A percentile compares a stretch with the other conserved stretches of the same genome.
Evolutionary conservation across 2,329 filamentous ascomycete species (phyloP).

Genomic region (Hawksworthiomyces lignivorus): DNA sequence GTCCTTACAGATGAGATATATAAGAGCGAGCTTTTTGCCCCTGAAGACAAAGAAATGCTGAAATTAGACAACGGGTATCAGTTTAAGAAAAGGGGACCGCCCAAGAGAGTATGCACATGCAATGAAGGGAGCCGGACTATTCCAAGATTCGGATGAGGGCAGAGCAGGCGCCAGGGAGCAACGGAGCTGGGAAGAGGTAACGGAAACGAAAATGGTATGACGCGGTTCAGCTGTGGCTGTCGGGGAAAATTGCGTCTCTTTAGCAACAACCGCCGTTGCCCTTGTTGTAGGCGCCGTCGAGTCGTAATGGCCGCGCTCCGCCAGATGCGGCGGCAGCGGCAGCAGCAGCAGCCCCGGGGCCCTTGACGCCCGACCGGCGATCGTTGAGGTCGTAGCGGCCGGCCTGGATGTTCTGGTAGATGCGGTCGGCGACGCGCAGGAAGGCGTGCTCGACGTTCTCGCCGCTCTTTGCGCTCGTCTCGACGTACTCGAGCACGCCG

Average conservation of each 20-base stretch:
- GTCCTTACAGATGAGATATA: too few relatives aligned
- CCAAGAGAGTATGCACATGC: too few relatives aligned
- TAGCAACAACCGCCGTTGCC: constrained; percentile 27
- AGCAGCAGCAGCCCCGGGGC: constrained; percentile 33
- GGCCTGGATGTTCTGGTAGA: constrained; percentile 94
- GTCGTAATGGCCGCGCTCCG: constrained; percentile 27
- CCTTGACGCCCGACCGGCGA: constrained; percentile 83
- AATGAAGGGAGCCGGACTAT: too few relatives aligned
- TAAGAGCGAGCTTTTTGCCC: too few relatives aligned
- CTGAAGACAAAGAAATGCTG: too few relatives aligned
- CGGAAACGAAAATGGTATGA: too few relatives aligned
- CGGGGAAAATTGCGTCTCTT: neutral
- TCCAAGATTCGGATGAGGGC: too few relatives aligned
- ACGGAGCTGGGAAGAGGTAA: too few relatives aligned
- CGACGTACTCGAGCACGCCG: constrained; percentile 85
- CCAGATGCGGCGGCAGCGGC: constrained; percentile 23
- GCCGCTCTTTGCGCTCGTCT: constrained; percentile 92
- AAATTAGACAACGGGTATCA: too few relatives aligned
- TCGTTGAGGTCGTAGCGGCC: constrained; percentile 94
- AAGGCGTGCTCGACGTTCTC: constrained; percentile 93
- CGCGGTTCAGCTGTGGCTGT: too few relatives aligned
- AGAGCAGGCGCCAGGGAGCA: too few relatives aligned
- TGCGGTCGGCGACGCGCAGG: constrained; percentile 84
- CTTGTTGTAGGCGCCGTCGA: constrained; percentile 32
- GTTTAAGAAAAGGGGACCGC: too few relatives aligned